Conservation (phyloP, 108 stramenopile species). For the Nannochloropsis gaditana region DNA sequence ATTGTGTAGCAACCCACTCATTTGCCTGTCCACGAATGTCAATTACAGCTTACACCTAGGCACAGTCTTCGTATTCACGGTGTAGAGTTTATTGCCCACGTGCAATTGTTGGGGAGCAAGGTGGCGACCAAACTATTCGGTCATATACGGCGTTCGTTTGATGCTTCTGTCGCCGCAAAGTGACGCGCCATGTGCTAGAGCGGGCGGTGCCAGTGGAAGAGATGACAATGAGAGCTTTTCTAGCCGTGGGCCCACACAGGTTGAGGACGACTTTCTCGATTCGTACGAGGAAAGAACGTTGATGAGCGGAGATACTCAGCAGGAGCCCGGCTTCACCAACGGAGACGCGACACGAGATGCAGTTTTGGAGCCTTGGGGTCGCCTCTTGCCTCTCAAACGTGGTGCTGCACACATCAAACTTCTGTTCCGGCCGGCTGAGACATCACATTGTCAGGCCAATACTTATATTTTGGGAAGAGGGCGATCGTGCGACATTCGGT, state of each 20-base stretch:
- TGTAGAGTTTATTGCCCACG: too few species aligned
- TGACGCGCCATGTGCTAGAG: background rate
- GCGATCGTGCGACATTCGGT: constrained; percentile 26
- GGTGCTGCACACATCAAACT: background rate
- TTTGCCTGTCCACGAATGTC: too few species aligned
- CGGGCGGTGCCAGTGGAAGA: background rate
- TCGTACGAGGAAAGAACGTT: background rate
- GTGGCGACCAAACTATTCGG: too few species aligned
- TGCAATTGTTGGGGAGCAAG: too few species aligned
- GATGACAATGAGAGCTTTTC: background rate
- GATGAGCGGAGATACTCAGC: background rate
- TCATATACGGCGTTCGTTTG: background rate
- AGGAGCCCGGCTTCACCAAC: background rate
- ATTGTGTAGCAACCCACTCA: too few species aligned
- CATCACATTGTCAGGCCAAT: background rate
- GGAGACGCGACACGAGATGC: background rate
- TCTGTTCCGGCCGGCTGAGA: background rate
- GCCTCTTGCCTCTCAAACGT: background rate
- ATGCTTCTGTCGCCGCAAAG: background rate
- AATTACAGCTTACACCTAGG: too few species aligned
- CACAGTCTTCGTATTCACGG: too few species aligned
- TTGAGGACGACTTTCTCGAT: background rate
- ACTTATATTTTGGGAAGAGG: constrained; percentile 21
- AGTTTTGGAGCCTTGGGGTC: background rate
- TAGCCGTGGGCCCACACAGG: background rate